phyloP scores from a whole-genome alignment of 495 filamentous ascomycete species.

The Durotheca rogersii region DNA sequence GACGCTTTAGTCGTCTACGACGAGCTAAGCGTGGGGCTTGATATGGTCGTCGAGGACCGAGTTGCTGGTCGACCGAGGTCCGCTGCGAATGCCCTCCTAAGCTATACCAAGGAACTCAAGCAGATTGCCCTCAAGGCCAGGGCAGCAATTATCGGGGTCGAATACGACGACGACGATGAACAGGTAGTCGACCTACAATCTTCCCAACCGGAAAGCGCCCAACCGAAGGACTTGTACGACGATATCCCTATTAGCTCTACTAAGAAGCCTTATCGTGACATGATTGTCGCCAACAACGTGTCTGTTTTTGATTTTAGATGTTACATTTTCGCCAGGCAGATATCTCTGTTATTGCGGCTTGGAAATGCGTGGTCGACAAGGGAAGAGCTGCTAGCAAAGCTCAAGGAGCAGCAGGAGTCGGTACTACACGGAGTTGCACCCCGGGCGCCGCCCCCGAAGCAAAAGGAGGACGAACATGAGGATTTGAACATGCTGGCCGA shows the following conservation, averaged over 20 bases:
- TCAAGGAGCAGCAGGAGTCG: conserved; percentile 57
- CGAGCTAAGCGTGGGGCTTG: conserved; percentile 82
- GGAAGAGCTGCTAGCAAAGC: conserved; percentile 57
- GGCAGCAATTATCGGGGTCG: conserved; percentile 32
- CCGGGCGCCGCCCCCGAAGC: conserved; percentile 44
- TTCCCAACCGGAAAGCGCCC: conserved; percentile 32
- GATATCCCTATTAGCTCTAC: conserved; percentile 68
- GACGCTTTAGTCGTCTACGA: conserved; percentile 93
- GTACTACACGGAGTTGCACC: conserved; percentile 55
- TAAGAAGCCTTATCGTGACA: conserved; percentile 83
- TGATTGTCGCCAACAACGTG: conserved; percentile 93
- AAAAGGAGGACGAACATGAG: conserved; percentile 61
- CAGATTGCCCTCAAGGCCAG: conserved; percentile 54
- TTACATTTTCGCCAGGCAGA: conserved; percentile 90
- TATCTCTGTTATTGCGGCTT: conserved; percentile 77
- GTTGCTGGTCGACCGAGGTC: conserved; percentile 51
- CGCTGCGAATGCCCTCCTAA: conserved; percentile 54
- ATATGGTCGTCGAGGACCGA: conserved; percentile 78
- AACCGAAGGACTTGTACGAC: conserved; percentile 37
- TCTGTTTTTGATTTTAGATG: conserved; percentile 96
- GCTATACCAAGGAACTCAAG: conserved; percentile 70
- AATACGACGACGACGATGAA: conserved; percentile 45
- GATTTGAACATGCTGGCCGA: conserved; percentile 76
- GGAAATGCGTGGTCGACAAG: conserved; percentile 64
- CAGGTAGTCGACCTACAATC: conserved; percentile 49